Base-by-base conservation (phyloP, 805 yeast genomes). In the Blastobotrys muscicola region DNA sequence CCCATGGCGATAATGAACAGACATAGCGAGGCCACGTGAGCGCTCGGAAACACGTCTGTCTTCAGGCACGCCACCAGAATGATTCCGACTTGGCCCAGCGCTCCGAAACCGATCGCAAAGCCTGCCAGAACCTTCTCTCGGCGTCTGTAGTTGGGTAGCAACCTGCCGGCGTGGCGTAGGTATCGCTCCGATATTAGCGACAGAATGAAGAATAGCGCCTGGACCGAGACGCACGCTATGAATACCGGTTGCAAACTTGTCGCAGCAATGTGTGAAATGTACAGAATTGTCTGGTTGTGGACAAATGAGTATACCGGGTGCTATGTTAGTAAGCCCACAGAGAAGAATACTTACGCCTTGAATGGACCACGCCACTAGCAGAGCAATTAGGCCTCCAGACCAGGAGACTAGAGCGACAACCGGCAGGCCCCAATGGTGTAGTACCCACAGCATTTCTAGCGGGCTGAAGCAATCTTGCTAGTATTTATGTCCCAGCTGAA, bases 351-450 rank as follows among this genome's bases (percentile, higher is more conserved):
- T 23, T 47, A 51, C 51, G 1, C 95, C 96, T 56, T 85, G 85
- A 3, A 68, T 72, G 2, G 82, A 75, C 97, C 97, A 89, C 51
- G 79, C 74, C 2, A 72, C 60, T 50, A 89, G 57, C 74, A 90
- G 66, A 4, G 95, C 85, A 3, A 82, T 78, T 8, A 89, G 73
- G 95, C 86, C 85, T 3, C 84, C 95, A 78, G 87, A 83, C 97
- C 97, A 89, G 11, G 78, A 80, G 1, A 78, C 61, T 42, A 76
- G 64, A 1, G 85, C 74, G 2, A 78, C 55, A 36, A 86, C 62
- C 2, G 96, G 96, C 32, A 87, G 51, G 47, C 62, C 51, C 68
- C 68, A 67, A 48, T 61, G 61, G 38, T 55, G 62, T 33, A 59
- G 36, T 26, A 54, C 16, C 30, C 46, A 42, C 31, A 53, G 47